phyloP scores from a whole-genome alignment of 2,329 filamentous ascomycete species.

The Apiospora arundinis region DNA sequence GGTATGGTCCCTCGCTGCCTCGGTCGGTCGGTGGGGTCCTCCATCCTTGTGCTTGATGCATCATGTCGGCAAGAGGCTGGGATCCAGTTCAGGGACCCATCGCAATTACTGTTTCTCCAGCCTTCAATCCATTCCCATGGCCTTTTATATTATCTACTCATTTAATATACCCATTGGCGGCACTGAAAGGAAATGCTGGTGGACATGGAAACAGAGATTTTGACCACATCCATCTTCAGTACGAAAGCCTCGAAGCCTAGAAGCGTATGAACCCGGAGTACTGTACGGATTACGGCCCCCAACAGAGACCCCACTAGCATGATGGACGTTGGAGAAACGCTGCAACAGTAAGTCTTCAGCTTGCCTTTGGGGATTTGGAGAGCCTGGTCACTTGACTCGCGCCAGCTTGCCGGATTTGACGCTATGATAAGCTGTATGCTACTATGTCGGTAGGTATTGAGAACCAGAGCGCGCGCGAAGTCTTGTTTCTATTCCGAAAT shows the following conservation, averaged over 20 bases:
- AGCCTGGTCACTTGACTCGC: constrained; percentile 10
- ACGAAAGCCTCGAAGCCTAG: background rate
- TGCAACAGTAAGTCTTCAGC: background rate
- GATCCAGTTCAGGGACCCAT: constrained; percentile 13
- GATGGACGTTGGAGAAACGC: background rate
- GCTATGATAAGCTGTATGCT: background rate
- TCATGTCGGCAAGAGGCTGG: constrained; percentile 18
- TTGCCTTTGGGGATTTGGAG: background rate
- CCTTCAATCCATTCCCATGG: background rate
- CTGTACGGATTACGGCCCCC: background rate
- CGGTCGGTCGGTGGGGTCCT: background rate
- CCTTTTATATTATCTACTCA: constrained; percentile 1
- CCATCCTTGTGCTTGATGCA: background rate
- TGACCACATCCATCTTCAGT: background rate
- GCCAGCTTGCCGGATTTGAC: background rate
- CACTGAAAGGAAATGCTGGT: background rate
- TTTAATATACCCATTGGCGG: background rate
- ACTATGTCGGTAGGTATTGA: background rate
- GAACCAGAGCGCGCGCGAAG: constrained; percentile 13
- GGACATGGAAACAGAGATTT: background rate
- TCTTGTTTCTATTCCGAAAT: constrained; percentile 10
- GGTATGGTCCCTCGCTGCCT: background rate
- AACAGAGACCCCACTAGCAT: background rate
- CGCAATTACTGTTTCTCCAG: constrained; percentile 13
- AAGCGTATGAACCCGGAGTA: background rate